Evolutionary conservation across 805 yeast species (phyloP), one percentile per base, ranked within the genome.

Genomic region (Saccharomyces eubayanus): DNA sequence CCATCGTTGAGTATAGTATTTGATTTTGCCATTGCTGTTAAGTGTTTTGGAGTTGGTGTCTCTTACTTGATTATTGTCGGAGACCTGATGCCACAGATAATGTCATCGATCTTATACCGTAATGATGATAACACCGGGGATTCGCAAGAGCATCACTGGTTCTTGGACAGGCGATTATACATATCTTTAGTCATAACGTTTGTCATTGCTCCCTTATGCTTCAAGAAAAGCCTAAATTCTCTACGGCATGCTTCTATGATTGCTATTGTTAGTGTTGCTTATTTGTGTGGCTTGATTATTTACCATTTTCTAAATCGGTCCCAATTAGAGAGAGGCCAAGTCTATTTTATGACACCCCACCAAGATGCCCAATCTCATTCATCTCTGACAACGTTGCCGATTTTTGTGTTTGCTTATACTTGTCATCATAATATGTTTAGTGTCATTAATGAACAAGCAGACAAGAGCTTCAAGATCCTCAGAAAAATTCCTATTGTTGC

Each of bases 391-490:
- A 82, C 94, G 10, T 82, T 91, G 66, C 95, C 97, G n/a, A 87
- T 91, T 58, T 84, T 90, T 60, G 92, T 92, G 12, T 91, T 92
- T 74, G 96, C 97, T 0, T 92, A 83, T 70, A 92, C 98, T 0
- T 94, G 97, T 63, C 97, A 92, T 65, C 97, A 92, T 69, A 92
- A 92, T 71, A 89, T 89, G 89, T 89, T 89, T 63, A 82, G 96
- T 1, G 80, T 91, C 53, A 80, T 90, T 52, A 92, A 91, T 63
- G 98, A 92, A 71, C 77, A 91, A 29, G 70, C 68, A 30, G 82
- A 82, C 59, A 78, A 77, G 56, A 72, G 85, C 0, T 71, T 79
- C n/a, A 55, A 64, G 6, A 73, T 72, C 31, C 73, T 83, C 56
- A 71, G 74, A 53, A 69, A 62, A 20, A 75, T 88, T 41, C 78